phyloP scores from a whole-genome alignment of 2,329 filamentous ascomycete species.

The Ascocoryne sarcoides region DNA sequence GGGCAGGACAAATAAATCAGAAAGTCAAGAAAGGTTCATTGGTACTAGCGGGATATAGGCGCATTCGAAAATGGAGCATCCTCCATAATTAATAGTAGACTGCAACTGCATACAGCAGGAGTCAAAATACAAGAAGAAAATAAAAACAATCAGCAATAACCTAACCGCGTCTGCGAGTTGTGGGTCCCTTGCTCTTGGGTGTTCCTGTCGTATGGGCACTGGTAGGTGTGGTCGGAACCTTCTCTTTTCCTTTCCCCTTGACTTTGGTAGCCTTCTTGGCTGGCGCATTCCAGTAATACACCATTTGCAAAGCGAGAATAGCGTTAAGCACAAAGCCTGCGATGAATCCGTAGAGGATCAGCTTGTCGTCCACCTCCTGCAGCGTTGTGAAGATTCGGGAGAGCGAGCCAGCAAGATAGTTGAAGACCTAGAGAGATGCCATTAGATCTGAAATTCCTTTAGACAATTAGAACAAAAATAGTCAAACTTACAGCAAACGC shows the following conservation, averaged over 20 bases:
- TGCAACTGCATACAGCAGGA: constrained; percentile 20
- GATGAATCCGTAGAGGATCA: constrained; percentile 92
- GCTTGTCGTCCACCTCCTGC: constrained; percentile 92
- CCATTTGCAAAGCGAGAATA: constrained; percentile 79
- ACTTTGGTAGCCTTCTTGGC: constrained; percentile 39
- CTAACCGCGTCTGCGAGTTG: constrained; percentile 27
- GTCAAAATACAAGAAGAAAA: constrained; percentile 7
- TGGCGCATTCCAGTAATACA: constrained; percentile 88
- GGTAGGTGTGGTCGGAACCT: constrained; percentile 10
- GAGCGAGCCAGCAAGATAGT: constrained; percentile 88
- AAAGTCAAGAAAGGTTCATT: too few relatives aligned
- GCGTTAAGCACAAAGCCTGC: constrained; percentile 86
- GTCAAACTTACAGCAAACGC: constrained; percentile 72
- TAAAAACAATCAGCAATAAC: neutral
- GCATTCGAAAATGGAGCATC: too few relatives aligned
- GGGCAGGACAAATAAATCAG: too few relatives aligned
- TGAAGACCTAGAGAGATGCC: constrained; percentile 83
- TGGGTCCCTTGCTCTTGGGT: constrained; percentile 25
- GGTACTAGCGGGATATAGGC: too few relatives aligned
- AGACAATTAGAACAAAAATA: neutral
- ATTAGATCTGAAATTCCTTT: neutral
- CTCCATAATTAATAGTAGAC: constrained; percentile 7
- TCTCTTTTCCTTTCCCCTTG: constrained; percentile 35
- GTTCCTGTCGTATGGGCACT: constrained; percentile 15
- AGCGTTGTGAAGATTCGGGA: constrained; percentile 96